phyloP scores from a whole-genome alignment of 2,329 filamentous ascomycete genomes.

The Aurifilum marmelostoma region DNA sequence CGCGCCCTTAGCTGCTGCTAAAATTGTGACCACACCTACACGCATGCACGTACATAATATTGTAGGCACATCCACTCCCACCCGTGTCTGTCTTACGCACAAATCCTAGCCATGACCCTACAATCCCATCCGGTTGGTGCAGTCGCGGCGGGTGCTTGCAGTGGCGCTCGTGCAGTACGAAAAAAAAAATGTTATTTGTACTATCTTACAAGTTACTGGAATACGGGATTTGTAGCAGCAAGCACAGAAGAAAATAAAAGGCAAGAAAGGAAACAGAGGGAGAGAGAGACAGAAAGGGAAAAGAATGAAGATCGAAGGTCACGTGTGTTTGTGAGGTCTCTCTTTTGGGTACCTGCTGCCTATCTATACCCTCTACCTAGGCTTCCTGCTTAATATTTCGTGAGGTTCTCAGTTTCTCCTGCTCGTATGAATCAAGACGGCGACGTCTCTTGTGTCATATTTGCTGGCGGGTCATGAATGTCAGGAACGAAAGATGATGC shows the following conservation, averaged over 20 bases:
- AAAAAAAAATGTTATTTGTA: no score
- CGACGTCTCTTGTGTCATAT: background rate
- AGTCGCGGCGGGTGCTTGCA: constrained; percentile 2
- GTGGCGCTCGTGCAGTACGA: background rate
- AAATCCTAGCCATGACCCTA: background rate
- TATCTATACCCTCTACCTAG: background rate
- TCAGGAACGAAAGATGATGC: background rate
- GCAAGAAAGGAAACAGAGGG: no score
- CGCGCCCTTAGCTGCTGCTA: background rate
- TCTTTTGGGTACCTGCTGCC: background rate
- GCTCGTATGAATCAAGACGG: background rate
- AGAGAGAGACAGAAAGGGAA: no score
- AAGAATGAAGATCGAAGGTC: no score
- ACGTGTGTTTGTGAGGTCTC: background rate
- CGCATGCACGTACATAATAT: background rate
- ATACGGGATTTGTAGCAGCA: no score
- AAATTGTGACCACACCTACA: background rate
- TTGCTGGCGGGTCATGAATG: background rate
- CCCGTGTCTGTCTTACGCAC: background rate
- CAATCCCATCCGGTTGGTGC: background rate
- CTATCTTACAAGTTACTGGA: no score
- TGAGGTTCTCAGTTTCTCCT: background rate
- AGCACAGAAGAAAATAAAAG: no score
- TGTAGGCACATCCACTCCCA: background rate
- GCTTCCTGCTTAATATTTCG: background rate